Percentiles rank a stretch among this genome's conserved stretches.
Evolutionary conservation across 192 early-diverging fungal genomes (phyloP).

Genomic region (Backusella circina): DNA sequence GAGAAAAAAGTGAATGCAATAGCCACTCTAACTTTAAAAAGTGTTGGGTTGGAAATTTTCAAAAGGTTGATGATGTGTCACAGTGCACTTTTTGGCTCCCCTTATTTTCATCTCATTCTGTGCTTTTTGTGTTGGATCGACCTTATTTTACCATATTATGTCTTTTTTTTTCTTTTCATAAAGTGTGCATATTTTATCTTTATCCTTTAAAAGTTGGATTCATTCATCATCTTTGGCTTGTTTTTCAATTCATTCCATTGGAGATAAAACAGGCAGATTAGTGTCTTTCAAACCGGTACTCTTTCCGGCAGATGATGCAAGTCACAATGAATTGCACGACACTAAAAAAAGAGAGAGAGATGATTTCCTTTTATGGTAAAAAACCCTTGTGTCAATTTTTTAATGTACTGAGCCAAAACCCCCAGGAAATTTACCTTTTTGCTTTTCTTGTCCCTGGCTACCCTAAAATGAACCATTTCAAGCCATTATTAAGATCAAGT

Average conservation of each 20-base stretch:
- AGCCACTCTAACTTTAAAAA: constrained; percentile 5
- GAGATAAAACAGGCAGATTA: not conserved
- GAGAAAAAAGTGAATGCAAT: not conserved
- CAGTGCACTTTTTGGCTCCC: not conserved
- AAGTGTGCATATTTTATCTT: not conserved
- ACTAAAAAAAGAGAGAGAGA: not conserved
- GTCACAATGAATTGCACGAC: not conserved
- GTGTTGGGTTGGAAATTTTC: constrained; percentile 2
- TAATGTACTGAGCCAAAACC: not conserved
- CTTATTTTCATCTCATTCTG: not conserved
- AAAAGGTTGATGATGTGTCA: not conserved
- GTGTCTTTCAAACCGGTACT: not conserved
- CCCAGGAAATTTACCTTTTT: not conserved
- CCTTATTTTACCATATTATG: not conserved
- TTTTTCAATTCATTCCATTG: constrained; percentile 4
- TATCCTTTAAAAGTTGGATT: not conserved
- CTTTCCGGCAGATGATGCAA: not conserved
- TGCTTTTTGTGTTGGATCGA: not conserved
- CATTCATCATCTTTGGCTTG: not conserved
- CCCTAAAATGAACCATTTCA: not conserved
- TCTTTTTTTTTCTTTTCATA: not conserved
- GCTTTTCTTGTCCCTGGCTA: not conserved
- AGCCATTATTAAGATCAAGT: not conserved
- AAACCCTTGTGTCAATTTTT: not conserved
- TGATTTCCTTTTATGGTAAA: not conserved